Percentiles rank a stretch among this genome's conserved stretches.
These are phyloP conservation scores for Stereum hirsutum DNA, from an alignment of 1,284 basidiomycete species.

Conservation along the genomic window DNA sequence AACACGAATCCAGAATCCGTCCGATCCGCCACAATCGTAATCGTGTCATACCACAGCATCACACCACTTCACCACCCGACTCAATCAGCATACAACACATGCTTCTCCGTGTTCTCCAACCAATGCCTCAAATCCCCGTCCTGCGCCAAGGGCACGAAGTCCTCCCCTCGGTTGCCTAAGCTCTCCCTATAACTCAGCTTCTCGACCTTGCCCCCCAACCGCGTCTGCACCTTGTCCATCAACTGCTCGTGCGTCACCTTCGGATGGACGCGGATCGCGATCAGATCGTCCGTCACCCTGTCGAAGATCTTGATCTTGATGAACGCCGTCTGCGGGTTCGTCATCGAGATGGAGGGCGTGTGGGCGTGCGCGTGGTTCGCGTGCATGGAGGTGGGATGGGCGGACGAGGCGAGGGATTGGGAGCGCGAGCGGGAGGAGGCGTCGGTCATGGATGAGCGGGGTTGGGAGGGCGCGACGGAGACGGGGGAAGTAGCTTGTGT, in stretches of 20 bases:
- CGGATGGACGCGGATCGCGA: slow-evolving; percentile 98
- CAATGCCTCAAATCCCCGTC: slow-evolving; percentile 73
- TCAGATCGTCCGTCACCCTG: slow-evolving; percentile 84
- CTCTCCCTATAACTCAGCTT: slow-evolving; percentile 71
- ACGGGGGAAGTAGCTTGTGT: slow-evolving; percentile 23
- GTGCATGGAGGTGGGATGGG: slow-evolving; percentile 62
- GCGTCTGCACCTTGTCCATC: slow-evolving; percentile 83
- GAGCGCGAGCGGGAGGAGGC: slow-evolving; percentile 30
- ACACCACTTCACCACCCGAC: too few species aligned
- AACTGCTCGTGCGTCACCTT: slow-evolving; percentile 79
- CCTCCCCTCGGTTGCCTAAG: slow-evolving; percentile 33
- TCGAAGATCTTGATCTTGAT: slow-evolving; percentile 99
- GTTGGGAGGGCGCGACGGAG: too few species aligned
- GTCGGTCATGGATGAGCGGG: slow-evolving; percentile 41
- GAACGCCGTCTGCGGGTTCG: slow-evolving; percentile 75
- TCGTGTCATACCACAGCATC: too few species aligned
- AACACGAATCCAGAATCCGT: too few species aligned
- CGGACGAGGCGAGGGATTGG: slow-evolving; percentile 46
- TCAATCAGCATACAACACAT: slow-evolving; percentile 80
- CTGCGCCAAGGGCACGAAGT: slow-evolving; percentile 56
- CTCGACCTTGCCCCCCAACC: slow-evolving; percentile 72
- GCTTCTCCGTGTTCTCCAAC: slow-evolving; percentile 80
- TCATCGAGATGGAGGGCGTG: slow-evolving; percentile 70
- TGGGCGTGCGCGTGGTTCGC: too few species aligned
- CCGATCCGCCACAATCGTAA: too few species aligned